Evolutionary conservation across 768 basidiomycete species (phyloP).

Genomic region (Cyclocybe aegerita): DNA sequence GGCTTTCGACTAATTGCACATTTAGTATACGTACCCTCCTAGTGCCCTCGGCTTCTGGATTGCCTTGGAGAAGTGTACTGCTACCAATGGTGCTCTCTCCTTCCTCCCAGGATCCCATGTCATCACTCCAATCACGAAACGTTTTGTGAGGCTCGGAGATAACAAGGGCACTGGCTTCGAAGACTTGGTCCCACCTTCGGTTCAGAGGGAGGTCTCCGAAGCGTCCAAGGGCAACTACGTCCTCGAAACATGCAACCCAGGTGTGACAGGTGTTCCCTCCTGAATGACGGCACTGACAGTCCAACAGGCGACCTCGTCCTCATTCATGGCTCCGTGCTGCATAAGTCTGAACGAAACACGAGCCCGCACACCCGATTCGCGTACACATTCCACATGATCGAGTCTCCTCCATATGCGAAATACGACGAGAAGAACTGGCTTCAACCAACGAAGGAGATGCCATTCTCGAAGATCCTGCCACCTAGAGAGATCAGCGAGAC

Average conservation of each 20-base stretch:
- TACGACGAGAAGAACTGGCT: constrained; percentile 97
- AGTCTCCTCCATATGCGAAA: constrained; percentile 62
- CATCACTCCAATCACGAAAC: constrained; percentile 68
- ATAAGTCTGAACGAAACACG: constrained; percentile 87
- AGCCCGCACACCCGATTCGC: constrained; percentile 83
- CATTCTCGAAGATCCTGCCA: constrained; percentile 65
- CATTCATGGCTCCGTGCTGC: constrained; percentile 91
- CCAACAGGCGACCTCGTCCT: constrained; percentile 80
- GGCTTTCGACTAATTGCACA: neutral
- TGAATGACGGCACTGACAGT: neutral
- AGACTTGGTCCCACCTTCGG: constrained; percentile 42
- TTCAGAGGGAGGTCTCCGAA: constrained; percentile 27
- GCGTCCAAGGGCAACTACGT: constrained; percentile 49
- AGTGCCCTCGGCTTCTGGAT: constrained; percentile 97
- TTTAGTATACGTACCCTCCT: constrained; percentile 87
- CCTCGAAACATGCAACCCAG: constrained; percentile 72
- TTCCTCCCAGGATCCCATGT: constrained; percentile 92
- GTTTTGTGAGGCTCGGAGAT: constrained; percentile 75
- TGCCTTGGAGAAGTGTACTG: constrained; percentile 86
- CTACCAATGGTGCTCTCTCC: constrained; percentile 79
- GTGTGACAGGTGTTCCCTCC: constrained; percentile 30
- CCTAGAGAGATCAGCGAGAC: constrained; percentile 17
- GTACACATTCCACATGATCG: constrained; percentile 97
- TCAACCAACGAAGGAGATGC: constrained; percentile 82
- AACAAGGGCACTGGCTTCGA: constrained; percentile 86